Conservation (phyloP, 306 rosid species). For the Pyrus betulifolia region DNA sequence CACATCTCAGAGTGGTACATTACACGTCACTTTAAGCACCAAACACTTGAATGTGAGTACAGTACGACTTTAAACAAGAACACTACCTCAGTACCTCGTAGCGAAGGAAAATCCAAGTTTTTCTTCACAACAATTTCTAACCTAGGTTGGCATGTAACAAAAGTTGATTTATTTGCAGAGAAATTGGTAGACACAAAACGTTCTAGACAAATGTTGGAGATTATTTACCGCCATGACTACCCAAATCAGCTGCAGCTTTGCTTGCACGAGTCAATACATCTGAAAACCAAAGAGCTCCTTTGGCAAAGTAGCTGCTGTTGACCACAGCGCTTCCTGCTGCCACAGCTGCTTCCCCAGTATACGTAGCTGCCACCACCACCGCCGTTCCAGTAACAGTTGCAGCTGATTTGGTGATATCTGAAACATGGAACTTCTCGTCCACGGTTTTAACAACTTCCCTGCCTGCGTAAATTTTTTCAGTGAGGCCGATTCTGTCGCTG, state of each 20-base stretch:
- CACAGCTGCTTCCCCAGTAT: constrained; percentile 64
- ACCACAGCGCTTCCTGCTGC: constrained; percentile 67
- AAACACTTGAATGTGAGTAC: too few species aligned
- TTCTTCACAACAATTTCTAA: neutral
- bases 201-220: neutral
- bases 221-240: constrained; percentile 26
- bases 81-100: too few species aligned
- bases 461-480: constrained; percentile 57
- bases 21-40: too few species aligned
- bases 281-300: constrained; percentile 81
- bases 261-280: constrained; percentile 49
- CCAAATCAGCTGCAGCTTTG: constrained; percentile 59
- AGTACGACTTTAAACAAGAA: neutral
- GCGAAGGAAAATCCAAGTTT: too few species aligned
- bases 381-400: constrained; percentile 68
- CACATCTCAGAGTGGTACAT: too few species aligned
- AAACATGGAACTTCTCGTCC: constrained; percentile 72
- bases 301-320: constrained; percentile 77
- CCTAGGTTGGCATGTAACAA: neutral
- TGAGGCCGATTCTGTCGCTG: constrained; percentile 65
- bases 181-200: neutral
- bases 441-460: constrained; percentile 59
- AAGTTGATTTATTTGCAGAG: neutral
- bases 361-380: constrained; percentile 59
- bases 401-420: constrained; percentile 67